These are phyloP conservation scores for Nicotiana knightiana DNA, from an alignment of 257 asterid species.

Conservation along the genomic window DNA sequence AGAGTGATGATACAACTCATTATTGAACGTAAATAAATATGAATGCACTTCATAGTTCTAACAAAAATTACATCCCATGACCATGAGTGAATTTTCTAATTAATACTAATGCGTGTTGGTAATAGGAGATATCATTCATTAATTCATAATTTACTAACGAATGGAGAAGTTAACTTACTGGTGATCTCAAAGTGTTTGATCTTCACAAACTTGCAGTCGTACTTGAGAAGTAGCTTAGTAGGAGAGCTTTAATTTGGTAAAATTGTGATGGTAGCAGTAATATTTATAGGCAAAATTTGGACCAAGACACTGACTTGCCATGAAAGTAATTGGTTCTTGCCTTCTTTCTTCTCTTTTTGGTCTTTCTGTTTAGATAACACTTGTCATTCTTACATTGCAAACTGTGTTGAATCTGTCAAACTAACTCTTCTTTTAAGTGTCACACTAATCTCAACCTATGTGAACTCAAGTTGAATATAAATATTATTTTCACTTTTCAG, in stretches of 20 bases:
- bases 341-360: neutral
- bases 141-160: neutral
- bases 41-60: too few species aligned
- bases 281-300: neutral
- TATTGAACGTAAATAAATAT: too few species aligned
- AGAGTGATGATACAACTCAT: too few species aligned
- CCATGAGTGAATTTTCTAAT: too few species aligned
- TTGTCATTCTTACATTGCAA: neutral
- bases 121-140: neutral
- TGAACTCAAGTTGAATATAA: too few species aligned
- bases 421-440: too few species aligned
- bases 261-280: neutral
- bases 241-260: neutral
- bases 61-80: too few species aligned
- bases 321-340: slow-evolving; percentile 1
- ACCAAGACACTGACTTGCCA: slow-evolving; percentile 12
- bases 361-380: neutral
- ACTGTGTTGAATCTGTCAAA: too few species aligned
- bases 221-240: neutral
- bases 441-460: too few species aligned
- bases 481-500: too few species aligned
- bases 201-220: neutral
- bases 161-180: neutral
- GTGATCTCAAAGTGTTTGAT: neutral
- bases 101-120: neutral